A percentile compares a stretch with the other conserved stretches of the same genome.
phyloP scores from a whole-genome alignment of 306 rosid species.

The Cucumis melo region DNA sequence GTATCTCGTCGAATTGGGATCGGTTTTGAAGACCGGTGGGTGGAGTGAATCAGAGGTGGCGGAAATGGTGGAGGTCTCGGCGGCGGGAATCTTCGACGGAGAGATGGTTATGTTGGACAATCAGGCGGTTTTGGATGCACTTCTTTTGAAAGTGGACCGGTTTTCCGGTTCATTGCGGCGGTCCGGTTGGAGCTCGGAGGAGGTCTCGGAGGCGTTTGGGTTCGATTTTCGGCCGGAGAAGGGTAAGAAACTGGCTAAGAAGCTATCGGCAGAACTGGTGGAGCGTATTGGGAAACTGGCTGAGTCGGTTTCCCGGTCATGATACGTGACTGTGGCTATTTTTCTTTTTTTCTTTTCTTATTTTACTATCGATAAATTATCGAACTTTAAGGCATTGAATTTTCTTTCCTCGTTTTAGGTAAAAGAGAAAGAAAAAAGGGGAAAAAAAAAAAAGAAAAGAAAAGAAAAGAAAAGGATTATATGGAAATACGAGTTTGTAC shows the following conservation, averaged over 20 bases:
- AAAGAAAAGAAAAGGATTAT: background rate
- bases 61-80: slow-evolving; percentile 64
- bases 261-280: slow-evolving; percentile 65
- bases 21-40: slow-evolving; percentile 63
- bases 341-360: background rate
- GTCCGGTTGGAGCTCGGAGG: slow-evolving; percentile 99
- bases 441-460: background rate
- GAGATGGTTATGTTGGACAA: slow-evolving; percentile 74
- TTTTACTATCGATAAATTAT: background rate
- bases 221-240: slow-evolving; percentile 88
- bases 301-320: slow-evolving; percentile 75
- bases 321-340: background rate
- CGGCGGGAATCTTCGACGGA: slow-evolving; percentile 67
- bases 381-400: background rate
- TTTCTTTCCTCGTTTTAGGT: background rate
- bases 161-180: slow-evolving; percentile 68
- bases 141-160: slow-evolving; percentile 65
- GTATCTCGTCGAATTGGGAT: slow-evolving; percentile 63
- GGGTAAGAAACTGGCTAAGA: slow-evolving; percentile 62
- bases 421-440: background rate
- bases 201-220: slow-evolving; percentile 76
- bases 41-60: slow-evolving; percentile 80
- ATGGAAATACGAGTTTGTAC: slow-evolving; percentile 11
- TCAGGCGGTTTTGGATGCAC: slow-evolving; percentile 76
- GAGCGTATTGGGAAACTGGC: slow-evolving; percentile 81